phyloP scores from a whole-genome alignment of 2,329 filamentous ascomycete genomes.

The Fusarium coicis region DNA sequence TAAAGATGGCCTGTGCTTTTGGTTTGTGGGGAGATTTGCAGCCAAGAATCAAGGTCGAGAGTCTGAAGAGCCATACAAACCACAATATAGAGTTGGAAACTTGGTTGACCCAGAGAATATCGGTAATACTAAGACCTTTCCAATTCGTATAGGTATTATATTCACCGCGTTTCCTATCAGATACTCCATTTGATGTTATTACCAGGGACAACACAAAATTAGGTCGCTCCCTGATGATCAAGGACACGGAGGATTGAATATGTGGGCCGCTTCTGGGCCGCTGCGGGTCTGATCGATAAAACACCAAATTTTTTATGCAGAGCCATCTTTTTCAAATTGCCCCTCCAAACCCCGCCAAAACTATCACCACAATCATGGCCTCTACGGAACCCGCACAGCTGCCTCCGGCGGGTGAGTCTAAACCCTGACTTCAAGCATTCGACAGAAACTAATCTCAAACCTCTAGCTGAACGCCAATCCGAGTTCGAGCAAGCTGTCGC shows the following conservation, averaged over 20 bases:
- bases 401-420: constrained; percentile 46
- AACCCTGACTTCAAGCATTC: too few relatives aligned
- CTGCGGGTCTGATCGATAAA: constrained; percentile 20
- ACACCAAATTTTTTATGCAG: constrained; percentile 46
- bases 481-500: constrained; percentile 89
- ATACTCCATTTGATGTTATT: not conserved
- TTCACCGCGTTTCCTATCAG: not conserved
- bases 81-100: constrained; percentile 8
- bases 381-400: constrained; percentile 46
- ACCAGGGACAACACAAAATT: not conserved
- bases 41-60: constrained; percentile 18
- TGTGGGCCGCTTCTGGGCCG: constrained; percentile 5
- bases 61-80: not conserved
- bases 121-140: not conserved
- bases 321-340: constrained; percentile 36
- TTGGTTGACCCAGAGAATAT: not conserved
- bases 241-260: not conserved
- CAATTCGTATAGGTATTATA: too few relatives aligned
- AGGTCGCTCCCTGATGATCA: not conserved
- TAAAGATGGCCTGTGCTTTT: constrained; percentile 31
- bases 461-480: constrained; percentile 65
- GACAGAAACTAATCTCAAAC: constrained; percentile 4
- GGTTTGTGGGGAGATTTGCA: constrained; percentile 31
- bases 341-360: constrained; percentile 48
- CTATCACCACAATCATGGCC: constrained; percentile 44